Evolutionary conservation across 2,329 filamentous ascomycete genomes (phyloP).

Genomic region (Xylariaceae sp.): DNA sequence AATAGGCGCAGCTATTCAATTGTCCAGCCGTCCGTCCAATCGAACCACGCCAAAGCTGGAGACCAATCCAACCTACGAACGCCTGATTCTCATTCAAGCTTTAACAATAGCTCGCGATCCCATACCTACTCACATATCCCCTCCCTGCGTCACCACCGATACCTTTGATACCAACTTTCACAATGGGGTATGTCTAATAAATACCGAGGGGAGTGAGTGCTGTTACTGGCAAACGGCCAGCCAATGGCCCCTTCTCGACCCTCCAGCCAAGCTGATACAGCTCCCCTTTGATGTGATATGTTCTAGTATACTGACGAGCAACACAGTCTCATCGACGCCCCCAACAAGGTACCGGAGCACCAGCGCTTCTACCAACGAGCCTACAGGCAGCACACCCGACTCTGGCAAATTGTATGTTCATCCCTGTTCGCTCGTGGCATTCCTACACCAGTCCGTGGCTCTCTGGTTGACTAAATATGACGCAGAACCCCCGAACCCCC

Average conservation of each 20-base stretch:
- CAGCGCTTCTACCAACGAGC: constrained; percentile 79
- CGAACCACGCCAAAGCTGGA: constrained; percentile 26
- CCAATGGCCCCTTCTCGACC: constrained; percentile 29
- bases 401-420: constrained; percentile 78
- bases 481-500: constrained; percentile 69
- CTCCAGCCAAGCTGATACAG: constrained; percentile 2
- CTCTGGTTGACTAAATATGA: constrained; percentile 37
- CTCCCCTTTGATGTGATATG: background rate
- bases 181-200: constrained; percentile 41
- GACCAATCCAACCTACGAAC: constrained; percentile 13
- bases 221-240: background rate
- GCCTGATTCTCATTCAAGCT: constrained; percentile 32
- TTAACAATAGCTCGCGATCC: constrained; percentile 32
- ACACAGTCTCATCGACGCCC: constrained; percentile 68
- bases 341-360: constrained; percentile 77
- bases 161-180: constrained; percentile 30
- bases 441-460: background rate
- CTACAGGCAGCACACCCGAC: constrained; percentile 70
- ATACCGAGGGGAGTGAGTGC: background rate
- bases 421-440: background rate
- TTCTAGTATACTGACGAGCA: constrained; percentile 40
- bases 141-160: constrained; percentile 14
- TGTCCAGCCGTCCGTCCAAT: constrained; percentile 25
- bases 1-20: constrained; percentile 37
- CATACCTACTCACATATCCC: background rate